Percentiles rank a stretch among this genome's conserved stretches.
Conservation (phyloP, 306 rosid species). For the Ormosia emarginata region DNA sequence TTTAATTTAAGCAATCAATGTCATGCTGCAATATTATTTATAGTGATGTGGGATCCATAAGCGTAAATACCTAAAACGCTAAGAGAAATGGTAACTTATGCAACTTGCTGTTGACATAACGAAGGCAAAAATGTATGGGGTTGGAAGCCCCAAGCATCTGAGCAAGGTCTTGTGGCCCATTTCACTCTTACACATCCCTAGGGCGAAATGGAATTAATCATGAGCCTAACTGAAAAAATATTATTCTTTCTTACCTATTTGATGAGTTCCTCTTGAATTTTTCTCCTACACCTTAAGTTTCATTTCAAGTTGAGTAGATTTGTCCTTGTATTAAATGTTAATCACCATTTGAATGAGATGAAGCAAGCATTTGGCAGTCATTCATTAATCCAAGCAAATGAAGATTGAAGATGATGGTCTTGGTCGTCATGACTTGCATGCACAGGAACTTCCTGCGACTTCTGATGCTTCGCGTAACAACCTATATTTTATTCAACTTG, state of each 20-base stretch:
- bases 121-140: background rate
- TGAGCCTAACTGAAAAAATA: background rate
- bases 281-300: background rate
- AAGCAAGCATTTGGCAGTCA: background rate
- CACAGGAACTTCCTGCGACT: background rate
- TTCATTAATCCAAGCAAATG: background rate
- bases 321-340: background rate
- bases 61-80: background rate
- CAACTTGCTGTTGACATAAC: slow-evolving; percentile 13
- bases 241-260: background rate
- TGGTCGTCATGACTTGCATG: background rate
- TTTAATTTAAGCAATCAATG: background rate
- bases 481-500: background rate
- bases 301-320: background rate
- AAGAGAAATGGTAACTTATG: background rate
- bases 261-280: background rate
- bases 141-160: slow-evolving; percentile 1
- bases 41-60: background rate
- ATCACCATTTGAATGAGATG: background rate
- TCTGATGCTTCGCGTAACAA: background rate
- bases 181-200: background rate
- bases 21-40: background rate
- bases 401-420: background rate
- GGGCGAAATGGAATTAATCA: background rate
- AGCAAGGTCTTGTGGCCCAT: slow-evolving; percentile 20